phyloP scores from a whole-genome alignment of 2,329 filamentous ascomycete genomes.

The Aspergillus alliaceus region DNA sequence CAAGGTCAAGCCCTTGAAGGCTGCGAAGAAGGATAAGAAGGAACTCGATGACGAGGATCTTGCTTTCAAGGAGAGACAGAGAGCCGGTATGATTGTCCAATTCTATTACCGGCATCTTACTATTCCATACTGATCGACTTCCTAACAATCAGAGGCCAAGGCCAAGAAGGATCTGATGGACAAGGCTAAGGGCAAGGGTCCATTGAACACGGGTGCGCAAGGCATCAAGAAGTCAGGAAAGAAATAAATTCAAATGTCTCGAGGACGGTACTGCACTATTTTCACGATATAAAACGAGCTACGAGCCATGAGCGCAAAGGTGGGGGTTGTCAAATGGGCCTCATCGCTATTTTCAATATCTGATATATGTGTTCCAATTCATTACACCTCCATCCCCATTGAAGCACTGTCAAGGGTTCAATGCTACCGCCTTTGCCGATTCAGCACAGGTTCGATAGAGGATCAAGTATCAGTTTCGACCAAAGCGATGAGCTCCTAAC shows the following conservation, averaged over 20 bases:
- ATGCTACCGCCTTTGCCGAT: not conserved
- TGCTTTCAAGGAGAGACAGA: constrained; percentile 80
- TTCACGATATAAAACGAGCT: constrained; percentile 25
- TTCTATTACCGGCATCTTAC: not conserved
- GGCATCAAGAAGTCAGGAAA: constrained; percentile 99
- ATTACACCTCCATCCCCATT: not conserved
- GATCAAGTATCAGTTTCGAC: not conserved
- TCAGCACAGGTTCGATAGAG: not conserved
- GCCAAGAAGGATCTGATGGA: constrained; percentile 80
- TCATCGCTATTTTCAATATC: constrained; percentile 12
- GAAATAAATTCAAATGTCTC: constrained; percentile 68
- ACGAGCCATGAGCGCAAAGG: constrained; percentile 19
- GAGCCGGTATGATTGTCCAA: constrained; percentile 64
- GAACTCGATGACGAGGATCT: constrained; percentile 86
- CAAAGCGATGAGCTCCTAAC: not conserved
- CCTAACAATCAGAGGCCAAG: constrained; percentile 65
- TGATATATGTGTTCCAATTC: constrained; percentile 9
- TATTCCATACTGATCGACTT: constrained; percentile 5
- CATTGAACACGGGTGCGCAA: constrained; percentile 77
- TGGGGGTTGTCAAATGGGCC: constrained; percentile 14
- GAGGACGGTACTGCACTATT: not conserved
- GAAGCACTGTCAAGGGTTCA: not conserved
- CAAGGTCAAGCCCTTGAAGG: constrained; percentile 84
- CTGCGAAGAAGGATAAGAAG: constrained; percentile 78
- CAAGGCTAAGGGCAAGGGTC: constrained; percentile 83